These are phyloP conservation scores for Saccharomyces hybrid DNA, from an alignment of 1,139 yeast genomes.

Conservation along the genomic window DNA sequence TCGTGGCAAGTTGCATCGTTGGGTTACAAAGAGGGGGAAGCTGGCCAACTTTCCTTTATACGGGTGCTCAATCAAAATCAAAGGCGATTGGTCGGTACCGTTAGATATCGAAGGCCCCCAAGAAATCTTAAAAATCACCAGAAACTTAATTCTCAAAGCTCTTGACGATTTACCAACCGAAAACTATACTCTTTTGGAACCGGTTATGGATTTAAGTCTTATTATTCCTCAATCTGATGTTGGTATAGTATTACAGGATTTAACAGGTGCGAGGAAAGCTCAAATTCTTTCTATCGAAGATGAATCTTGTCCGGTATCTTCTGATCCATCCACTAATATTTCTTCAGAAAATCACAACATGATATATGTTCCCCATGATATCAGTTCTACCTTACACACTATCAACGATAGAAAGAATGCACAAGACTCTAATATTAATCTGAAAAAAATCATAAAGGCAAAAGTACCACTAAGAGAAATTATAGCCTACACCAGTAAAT, in stretches of 20 bases:
- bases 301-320: slow-evolving; percentile 27
- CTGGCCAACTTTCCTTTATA: slow-evolving; percentile 35
- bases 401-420: slow-evolving; percentile 6
- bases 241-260: slow-evolving; percentile 81
- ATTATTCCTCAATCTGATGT: slow-evolving; percentile 62
- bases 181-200: slow-evolving; percentile 62
- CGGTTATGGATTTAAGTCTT: slow-evolving; percentile 74
- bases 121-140: slow-evolving; percentile 19
- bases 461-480: slow-evolving; percentile 80
- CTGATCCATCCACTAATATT: not conserved
- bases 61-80: slow-evolving; percentile 24
- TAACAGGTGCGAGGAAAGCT: slow-evolving; percentile 64
- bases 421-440: slow-evolving; percentile 25
- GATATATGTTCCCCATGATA: slow-evolving; percentile 53
- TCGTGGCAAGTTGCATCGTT: slow-evolving; percentile 57
- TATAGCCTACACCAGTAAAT: slow-evolving; percentile 75
- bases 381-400: slow-evolving; percentile 31
- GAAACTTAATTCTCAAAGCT: slow-evolving; percentile 15
- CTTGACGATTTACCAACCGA: slow-evolving; percentile 10
- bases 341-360: slow-evolving; percentile 34
- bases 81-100: slow-evolving; percentile 26
- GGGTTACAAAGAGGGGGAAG: slow-evolving; percentile 71
- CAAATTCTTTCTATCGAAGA: slow-evolving; percentile 58
- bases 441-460: slow-evolving; percentile 53
- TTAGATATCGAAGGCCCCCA: slow-evolving; percentile 20